These are phyloP conservation scores for Hibiscus tridactylites DNA, from an alignment of 345 rosid species.

Conservation along the genomic window DNA sequence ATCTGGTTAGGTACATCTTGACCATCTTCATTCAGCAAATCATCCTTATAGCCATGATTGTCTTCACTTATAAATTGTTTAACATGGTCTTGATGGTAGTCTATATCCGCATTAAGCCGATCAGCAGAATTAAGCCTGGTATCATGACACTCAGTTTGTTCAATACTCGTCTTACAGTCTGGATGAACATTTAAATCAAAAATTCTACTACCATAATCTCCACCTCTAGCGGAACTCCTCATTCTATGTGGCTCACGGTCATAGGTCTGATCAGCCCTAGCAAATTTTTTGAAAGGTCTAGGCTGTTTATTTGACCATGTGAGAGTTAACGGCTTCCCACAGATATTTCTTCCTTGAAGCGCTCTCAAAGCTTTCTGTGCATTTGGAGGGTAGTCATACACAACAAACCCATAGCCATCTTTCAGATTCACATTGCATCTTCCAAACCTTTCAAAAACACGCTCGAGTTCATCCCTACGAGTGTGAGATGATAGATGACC, in stretches of 20 bases:
- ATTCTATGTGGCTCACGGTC: slow-evolving; percentile 5
- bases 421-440: slow-evolving; percentile 33
- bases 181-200: slow-evolving; percentile 12
- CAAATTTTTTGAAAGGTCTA: slow-evolving; percentile 19
- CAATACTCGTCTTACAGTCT: slow-evolving; percentile 13
- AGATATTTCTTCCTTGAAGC: slow-evolving; percentile 26
- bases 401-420: slow-evolving; percentile 48
- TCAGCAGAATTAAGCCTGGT: slow-evolving; percentile 15
- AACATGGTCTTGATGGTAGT: neutral
- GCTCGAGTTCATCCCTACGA: slow-evolving; percentile 31
- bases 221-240: slow-evolving; percentile 13
- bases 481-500: slow-evolving; percentile 32
- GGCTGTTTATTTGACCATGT: slow-evolving; percentile 53
- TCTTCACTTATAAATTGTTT: slow-evolving; percentile 14
- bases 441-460: slow-evolving; percentile 37
- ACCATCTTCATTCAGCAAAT: no score
- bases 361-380: slow-evolving; percentile 41
- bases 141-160: slow-evolving; percentile 6
- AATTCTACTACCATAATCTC: slow-evolving; percentile 8
- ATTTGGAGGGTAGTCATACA: slow-evolving; percentile 35
- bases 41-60: neutral
- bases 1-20: neutral
- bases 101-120: slow-evolving; percentile 14
- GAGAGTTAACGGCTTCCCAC: slow-evolving; percentile 34
- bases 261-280: slow-evolving; percentile 15